Base-by-base conservation (phyloP, 305 asterid genomes). In the Fraxinus sp. region DNA sequence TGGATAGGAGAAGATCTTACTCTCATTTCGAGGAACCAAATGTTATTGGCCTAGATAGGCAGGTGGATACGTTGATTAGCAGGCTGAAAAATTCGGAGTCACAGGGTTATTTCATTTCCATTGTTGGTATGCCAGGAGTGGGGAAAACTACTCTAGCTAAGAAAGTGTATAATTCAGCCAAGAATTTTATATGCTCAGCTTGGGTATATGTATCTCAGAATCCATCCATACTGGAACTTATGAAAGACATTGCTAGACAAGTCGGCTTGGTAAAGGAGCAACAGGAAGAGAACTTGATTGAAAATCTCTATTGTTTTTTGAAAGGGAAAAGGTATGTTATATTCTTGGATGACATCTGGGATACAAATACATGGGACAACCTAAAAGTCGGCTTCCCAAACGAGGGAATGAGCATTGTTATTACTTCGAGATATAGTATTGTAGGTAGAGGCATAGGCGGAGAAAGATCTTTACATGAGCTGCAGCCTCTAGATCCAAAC, bases 291-390 rank as follows among this genome's bases (percentile, higher is more conserved):
- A 14, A 72, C 46, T 16, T 35, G 77, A 72, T 33, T 14, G 26
- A 14, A 8, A 33, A 72, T 35, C 77, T 72, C 22, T 72, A 5
- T 32, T 1, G 13, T 7, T 72, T 30, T 8, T 35, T 72, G 24
- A 33, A 16, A 33, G 24, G 46, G 24, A 32, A 72, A 32, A 72
- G 46, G 4, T 72, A 13, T 18, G 44, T 72, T 18, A 72, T 72
- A 30, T 32, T 72, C 26, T 14, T 72, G 39, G 77, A 5, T 33
- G 77, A 72, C 77, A 72, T 72, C 30, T 72, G 77, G 77, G 77
- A 72, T 72, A 72, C 39, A 13, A 72, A 72, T 32, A 72, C 41
- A 14, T 72, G 77, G 77, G 46, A 72, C 13, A 3, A 72, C 22
- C 41, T 72, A 35, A 72, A 13, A 26, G 26, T 5, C 11, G 0